Evolutionary conservation across 768 basidiomycete genomes (phyloP).

Genomic region (Tricholoma bakamatsutake): DNA sequence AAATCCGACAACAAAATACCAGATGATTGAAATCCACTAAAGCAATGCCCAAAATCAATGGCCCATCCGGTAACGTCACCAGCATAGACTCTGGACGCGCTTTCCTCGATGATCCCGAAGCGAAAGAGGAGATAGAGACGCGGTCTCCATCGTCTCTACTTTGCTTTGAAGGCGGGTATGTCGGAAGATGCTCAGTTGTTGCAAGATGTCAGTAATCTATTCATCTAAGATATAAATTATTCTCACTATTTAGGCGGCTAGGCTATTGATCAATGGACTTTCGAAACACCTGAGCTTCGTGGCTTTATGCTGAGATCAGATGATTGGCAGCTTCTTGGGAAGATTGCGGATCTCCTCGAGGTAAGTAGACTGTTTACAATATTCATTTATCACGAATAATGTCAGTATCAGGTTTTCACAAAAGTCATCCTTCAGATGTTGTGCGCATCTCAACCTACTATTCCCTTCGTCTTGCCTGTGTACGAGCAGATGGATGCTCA

Average conservation of each 20-base stretch:
- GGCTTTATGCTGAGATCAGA: neutral
- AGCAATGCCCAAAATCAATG: slow-evolving; percentile 78
- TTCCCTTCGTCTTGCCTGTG: neutral
- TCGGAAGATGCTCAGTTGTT: slow-evolving; percentile 22
- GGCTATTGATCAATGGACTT: too few species aligned
- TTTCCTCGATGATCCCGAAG: slow-evolving; percentile 62
- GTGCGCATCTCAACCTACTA: neutral
- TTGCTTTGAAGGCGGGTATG: slow-evolving; percentile 55
- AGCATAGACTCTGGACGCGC: slow-evolving; percentile 76
- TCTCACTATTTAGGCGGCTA: neutral
- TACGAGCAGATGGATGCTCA: neutral
- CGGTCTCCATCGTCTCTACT: slow-evolving; percentile 33
- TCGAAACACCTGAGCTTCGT: neutral
- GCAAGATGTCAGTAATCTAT: too few species aligned
- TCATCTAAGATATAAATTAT: too few species aligned
- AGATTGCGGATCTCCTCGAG: neutral
- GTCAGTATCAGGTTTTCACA: neutral
- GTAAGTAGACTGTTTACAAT: neutral
- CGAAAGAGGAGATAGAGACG: slow-evolving; percentile 56
- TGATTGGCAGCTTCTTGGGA: neutral
- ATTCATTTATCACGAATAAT: too few species aligned
- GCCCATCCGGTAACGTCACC: slow-evolving; percentile 50
- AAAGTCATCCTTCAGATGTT: neutral
- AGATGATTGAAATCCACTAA: slow-evolving; percentile 95
- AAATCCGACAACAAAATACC: slow-evolving; percentile 36